Base-by-base conservation (phyloP, 257 asterid genomes). In the Gynochthodes officinalis region DNA sequence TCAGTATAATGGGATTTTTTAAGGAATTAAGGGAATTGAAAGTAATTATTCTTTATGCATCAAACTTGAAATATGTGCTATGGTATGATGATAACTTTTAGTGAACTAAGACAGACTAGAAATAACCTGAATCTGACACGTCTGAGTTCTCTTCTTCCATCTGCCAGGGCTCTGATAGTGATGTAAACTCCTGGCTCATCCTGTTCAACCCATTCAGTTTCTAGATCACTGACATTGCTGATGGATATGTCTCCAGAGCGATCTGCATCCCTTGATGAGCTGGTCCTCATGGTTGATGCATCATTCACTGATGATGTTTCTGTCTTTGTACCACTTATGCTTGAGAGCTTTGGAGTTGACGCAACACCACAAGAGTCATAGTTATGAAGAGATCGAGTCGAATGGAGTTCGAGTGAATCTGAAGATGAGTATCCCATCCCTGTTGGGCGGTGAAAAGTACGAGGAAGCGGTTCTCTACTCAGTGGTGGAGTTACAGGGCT, bases 161-260 rank as follows among this genome's bases (percentile, higher is more conserved):
- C 87, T n/a, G 98, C 86, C 78, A 86, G 78, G 39, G 97, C 93
- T 77, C 89, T 79, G 81, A 95, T 89, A 32, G 99, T 95, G 75
- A 95, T 90, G 76, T 95, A 92, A 65, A 95, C 99, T 21, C 98
- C 99, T 12, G 96, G 89, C 71, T 92, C 98, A 27, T 95, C 99
- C 77, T 95, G 96, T 62, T 95, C 99, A 32, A 92, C 96, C 98
- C 98, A 92, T 63, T 95, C 99, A 2, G 75, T 87, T 72, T 92
- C 99, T 72, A 91, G 70, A 76, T 91, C 97, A 59, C 97, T 90
- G 25, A 89, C 98, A 79, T 94, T 89, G 84, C 97, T 94, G 42
- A 94, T 87, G 13, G 98, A 91, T 76, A 93, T 83, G 70, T 91
- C 96, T 14, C 92, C 92, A 15, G 92, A 86, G 49, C 84, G 86